Evolutionary conservation across 1,284 basidiomycete species (phyloP), one percentile per base, ranked within the genome.

Genomic region (Microbotryum lychnidis-dioicae): DNA sequence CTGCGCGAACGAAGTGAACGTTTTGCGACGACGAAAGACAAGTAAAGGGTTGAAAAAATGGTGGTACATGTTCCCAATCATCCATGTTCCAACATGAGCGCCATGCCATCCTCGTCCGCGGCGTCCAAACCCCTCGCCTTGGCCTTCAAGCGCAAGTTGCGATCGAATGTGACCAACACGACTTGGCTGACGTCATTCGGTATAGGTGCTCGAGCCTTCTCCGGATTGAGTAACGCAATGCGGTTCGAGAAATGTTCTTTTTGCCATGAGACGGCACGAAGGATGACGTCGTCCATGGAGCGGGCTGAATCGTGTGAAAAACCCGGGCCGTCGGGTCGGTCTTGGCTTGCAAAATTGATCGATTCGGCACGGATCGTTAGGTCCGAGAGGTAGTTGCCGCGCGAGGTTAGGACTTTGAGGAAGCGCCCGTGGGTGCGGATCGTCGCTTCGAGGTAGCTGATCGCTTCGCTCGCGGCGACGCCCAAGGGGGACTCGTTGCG

Each of bases 211-310:
- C 46, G 20, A 44, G 47, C 23, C 57, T 55, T 45, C 72, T 53
- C 50, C 29, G 66, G 65, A 57, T 82, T 82, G 56, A 94, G 79
- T 73, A 90, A 77, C 21, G 78, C 78, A 0, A 88, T 85, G 16
- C 92, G 84, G 76, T 96, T 89, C 25, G 86, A 79, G 84, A 92
- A 97, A 72, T 97, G 90, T 53, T 91, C 86, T 56, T 86, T 82
- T 74, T 97, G 94, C 89, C 91, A 97, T 53, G 87, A 80, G 12
- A 90, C 89, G 23, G 91, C 87, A 70, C 88, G 86, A 49, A 98
- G 80, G 65, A 97, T 97, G 56, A 96, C 80, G 73, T 97, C 93
- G 74, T 98, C 94, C 86, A 97, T 91, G 64, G 82, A 90, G 42
- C 87, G 80, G 54, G 88, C 87, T 7, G 70, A 60, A 25, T 71